Evolutionary conservation across 2,329 filamentous ascomycete genomes (phyloP).

Genomic region (Penicillium concentricum): DNA sequence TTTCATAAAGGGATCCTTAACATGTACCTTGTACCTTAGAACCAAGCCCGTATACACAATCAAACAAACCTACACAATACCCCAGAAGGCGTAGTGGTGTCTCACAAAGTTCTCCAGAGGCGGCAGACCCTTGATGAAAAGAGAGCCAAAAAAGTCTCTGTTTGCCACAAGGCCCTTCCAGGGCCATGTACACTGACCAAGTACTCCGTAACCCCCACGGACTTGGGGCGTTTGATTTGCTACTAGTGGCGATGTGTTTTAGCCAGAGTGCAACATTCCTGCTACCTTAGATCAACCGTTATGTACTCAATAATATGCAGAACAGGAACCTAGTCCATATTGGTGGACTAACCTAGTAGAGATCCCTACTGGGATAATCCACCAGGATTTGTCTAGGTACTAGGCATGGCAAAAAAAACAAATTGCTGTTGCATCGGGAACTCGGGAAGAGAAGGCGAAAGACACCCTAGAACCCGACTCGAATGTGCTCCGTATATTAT

Average conservation of each 20-base stretch:
- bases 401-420: not conserved
- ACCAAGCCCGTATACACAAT: conserved; percentile 1
- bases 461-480: not conserved
- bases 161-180: conserved; percentile 1
- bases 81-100: not conserved
- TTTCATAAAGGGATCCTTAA: not conserved
- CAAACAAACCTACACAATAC: conserved; percentile 3
- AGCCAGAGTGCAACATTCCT: conserved; percentile 5
- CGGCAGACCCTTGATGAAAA: not conserved
- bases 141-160: not conserved
- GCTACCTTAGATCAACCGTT: conserved; percentile 4
- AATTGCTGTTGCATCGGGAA: conserved; percentile 5
- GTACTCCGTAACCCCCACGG: not conserved
- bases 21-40: not conserved
- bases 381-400: not conserved
- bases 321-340: not conserved
- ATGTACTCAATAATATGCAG: conserved; percentile 1
- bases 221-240: not conserved
- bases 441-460: conserved; percentile 2
- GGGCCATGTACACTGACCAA: not conserved
- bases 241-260: conserved; percentile 1
- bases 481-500: not conserved
- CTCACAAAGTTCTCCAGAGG: not conserved
- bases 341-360: not conserved
- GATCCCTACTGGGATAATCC: not conserved